Percentiles rank a stretch among this genome's conserved stretches.
Evolutionary conservation across 306 rosid genomes (phyloP).

Genomic region (Begonia peltatifolia): DNA sequence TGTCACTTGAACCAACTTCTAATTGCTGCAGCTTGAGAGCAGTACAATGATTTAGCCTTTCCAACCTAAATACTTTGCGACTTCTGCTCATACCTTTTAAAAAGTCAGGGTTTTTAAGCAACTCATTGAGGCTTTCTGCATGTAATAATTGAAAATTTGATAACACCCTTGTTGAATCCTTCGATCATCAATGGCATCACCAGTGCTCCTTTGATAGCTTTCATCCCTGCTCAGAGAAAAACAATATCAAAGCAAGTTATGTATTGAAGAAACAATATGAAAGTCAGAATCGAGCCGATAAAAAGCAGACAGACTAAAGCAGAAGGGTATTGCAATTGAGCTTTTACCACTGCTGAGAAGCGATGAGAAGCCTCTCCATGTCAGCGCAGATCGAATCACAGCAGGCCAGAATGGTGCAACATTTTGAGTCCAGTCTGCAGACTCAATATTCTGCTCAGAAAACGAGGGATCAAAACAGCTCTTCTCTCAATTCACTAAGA

Average conservation of each 20-base stretch:
- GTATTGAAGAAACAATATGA: too few relatives aligned
- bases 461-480: too few relatives aligned
- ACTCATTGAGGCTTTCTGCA: conserved; percentile 42
- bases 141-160: conserved; percentile 65
- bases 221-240: conserved; percentile 27
- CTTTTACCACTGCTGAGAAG: conserved; percentile 46
- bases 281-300: too few relatives aligned
- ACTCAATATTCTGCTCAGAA: conserved; percentile 46
- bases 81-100: too few relatives aligned
- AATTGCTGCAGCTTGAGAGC: too few relatives aligned
- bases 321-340: not conserved
- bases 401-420: conserved; percentile 99
- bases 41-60: too few relatives aligned
- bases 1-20: too few relatives aligned
- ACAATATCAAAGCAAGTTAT: too few relatives aligned
- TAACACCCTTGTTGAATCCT: conserved; percentile 68
- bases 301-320: not conserved
- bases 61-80: too few relatives aligned
- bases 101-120: too few relatives aligned
- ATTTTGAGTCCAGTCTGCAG: conserved; percentile 66
- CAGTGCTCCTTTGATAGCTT: conserved; percentile 73
- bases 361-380: conserved; percentile 75
- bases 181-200: conserved; percentile 91
- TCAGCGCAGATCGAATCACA: conserved; percentile 64
- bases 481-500: too few relatives aligned